These are phyloP conservation scores for Pulveroboletus sp. DNA, from an alignment of 768 basidiomycete genomes.

Conservation along the genomic window DNA sequence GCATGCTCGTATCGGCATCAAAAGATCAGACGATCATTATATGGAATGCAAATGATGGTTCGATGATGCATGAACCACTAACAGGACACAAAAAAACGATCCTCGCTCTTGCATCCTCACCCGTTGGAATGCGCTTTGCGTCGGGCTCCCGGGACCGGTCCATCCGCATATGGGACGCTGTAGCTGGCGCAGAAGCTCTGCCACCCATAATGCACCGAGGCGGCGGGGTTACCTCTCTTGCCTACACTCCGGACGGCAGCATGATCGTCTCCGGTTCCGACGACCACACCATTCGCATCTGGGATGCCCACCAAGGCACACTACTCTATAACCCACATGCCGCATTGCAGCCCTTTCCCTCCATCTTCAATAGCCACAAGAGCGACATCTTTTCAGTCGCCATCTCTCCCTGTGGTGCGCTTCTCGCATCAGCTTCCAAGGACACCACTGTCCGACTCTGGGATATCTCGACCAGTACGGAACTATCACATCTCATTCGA, in stretches of 20 bases:
- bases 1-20: constrained; percentile 24
- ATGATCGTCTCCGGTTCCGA: constrained; percentile 31
- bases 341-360: constrained; percentile 1
- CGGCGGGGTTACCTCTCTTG: constrained; percentile 23
- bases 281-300: constrained; percentile 28
- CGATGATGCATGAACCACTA: constrained; percentile 14
- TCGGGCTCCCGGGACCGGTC: constrained; percentile 31
- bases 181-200: constrained; percentile 13
- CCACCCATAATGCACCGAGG: constrained; percentile 16
- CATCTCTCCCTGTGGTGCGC: constrained; percentile 28
- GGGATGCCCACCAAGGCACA: constrained; percentile 24
- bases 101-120: constrained; percentile 31
- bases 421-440: constrained; percentile 30
- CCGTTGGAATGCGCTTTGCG: constrained; percentile 21
- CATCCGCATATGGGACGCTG: constrained; percentile 29
- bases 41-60: constrained; percentile 21
- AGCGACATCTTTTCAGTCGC: constrained; percentile 28
- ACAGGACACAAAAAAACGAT: constrained; percentile 24
- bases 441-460: constrained; percentile 32
- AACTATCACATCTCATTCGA: constrained; percentile 26
- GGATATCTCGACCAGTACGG: constrained; percentile 17
- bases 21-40: constrained; percentile 25
- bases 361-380: constrained; percentile 18
- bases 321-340: constrained; percentile 13
- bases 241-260: constrained; percentile 29